A percentile compares a stretch with the other conserved stretches of the same genome.
These are phyloP conservation scores for Schizosaccharomyces versatilis DNA, from an alignment of 1,139 yeast genomes.

Conservation along the genomic window DNA sequence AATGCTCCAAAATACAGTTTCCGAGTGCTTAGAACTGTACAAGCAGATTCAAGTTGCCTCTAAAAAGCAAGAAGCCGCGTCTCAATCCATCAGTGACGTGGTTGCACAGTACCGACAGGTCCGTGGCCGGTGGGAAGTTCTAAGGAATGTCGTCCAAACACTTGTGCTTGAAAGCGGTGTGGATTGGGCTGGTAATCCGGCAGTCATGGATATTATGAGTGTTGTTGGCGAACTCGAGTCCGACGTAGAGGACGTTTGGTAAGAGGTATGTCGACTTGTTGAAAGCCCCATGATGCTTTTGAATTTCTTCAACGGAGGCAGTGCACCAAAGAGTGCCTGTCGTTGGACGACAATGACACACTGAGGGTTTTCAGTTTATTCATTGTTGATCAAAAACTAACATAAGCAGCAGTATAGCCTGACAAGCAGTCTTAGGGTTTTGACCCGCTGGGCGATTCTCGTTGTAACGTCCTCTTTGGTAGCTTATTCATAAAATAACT, in stretches of 20 bases:
- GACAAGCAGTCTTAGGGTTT: too few species aligned
- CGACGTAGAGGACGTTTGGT: background rate
- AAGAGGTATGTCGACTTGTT: background rate
- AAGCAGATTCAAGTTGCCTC: too few species aligned
- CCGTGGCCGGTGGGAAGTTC: background rate
- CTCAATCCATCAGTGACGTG: too few species aligned
- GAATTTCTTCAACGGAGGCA: conserved; percentile 3
- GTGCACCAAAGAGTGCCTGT: conserved; percentile 8
- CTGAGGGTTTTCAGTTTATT: background rate
- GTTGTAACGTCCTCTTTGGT: too few species aligned
- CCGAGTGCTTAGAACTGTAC: too few species aligned
- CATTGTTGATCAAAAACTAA: too few species aligned
- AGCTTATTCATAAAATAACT: too few species aligned
- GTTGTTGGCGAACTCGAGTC: background rate
- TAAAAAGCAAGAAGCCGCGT: too few species aligned
- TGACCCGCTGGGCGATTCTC: too few species aligned
- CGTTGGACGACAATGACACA: conserved; percentile 11
- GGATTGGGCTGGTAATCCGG: background rate
- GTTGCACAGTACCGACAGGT: background rate
- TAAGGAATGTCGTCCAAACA: background rate
- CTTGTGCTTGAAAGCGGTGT: background rate
- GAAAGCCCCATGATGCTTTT: background rate
- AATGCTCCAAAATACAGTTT: too few species aligned
- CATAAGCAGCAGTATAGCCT: too few species aligned
- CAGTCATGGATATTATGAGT: background rate